Evolutionary conservation across 352 stramenopile species (phyloP), one percentile per base, ranked within the genome.

Genomic region (Globisporangium camurandrum): DNA sequence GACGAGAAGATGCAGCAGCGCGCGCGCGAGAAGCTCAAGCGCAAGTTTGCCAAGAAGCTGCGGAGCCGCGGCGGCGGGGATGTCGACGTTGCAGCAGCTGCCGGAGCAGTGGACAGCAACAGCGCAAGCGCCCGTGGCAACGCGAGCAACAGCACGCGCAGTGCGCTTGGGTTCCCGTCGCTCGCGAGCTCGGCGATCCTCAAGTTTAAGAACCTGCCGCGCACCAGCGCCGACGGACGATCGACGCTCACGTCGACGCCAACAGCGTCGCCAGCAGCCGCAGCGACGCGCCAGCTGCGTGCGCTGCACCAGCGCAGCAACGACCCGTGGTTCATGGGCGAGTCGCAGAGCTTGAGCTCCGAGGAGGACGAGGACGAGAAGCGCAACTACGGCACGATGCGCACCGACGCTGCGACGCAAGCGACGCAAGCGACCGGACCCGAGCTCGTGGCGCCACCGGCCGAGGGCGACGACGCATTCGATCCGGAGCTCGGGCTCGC

Each of bases 281-380:
- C 38, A 16, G 19, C 47, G 19, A 24, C 30, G 20, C 44, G 53
- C 12, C 17, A 36, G 22, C 34, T 50, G n/a, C 53, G 46, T 6
- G 23, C 46, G 53, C 14, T 59, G 24, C 53, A 54, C 37, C 40
- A 48, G 27, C 53, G 37, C n/a, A 54, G 53, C 46, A n/a, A n/a
- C n/a, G 53, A 54, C 24, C 53, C 53, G 38, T 59, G 47, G 16
- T 30, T 54, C 38, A 59, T 59, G 30, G 44, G 53, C 24, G 53
- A 59, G 30, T 54, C 46, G 30, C 53, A 59, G 53, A 59, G 53
- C 41, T 39, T 59, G 45, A 59, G 53, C 46, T 59, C 53, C 28
- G 53, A 49, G 12, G 53, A 59, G 2, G 53, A 59, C 28, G 53
- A 54, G 17, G 51, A 57, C 14, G 45, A 51, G 46, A 48, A 48